Conservation (phyloP, 2,329 filamentous ascomycete genomes). For the Trichoderma sp. region DNA sequence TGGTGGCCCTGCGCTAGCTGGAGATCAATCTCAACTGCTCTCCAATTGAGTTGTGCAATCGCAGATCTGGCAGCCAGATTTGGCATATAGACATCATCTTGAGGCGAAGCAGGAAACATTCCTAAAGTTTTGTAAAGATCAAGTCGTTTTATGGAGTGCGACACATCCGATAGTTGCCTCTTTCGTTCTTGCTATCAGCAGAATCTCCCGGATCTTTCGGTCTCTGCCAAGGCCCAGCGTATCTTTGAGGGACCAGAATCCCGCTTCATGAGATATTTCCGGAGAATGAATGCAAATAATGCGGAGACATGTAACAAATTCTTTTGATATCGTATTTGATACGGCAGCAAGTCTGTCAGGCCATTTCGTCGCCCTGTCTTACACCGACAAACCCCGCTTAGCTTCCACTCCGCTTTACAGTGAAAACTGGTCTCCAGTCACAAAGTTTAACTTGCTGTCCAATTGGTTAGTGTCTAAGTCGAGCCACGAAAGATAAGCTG, state of each 20-base stretch:
- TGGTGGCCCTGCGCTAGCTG: neutral
- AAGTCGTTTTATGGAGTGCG: neutral
- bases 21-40: neutral
- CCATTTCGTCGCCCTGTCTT: neutral
- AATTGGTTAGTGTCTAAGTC: neutral
- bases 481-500: neutral
- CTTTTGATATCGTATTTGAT: neutral
- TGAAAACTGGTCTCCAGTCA: neutral
- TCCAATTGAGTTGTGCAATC: neutral
- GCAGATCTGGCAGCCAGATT: neutral
- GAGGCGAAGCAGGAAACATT: neutral
- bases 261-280: neutral
- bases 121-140: accelerated
- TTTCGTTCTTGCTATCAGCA: neutral
- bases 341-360: neutral
- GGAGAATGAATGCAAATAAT: neutral
- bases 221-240: neutral
- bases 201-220: neutral
- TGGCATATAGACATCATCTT: neutral
- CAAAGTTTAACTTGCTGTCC: neutral
- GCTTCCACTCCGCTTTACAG: neutral
- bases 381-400: neutral
- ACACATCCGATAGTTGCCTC: neutral
- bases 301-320: neutral
- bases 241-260: neutral